phyloP scores from a whole-genome alignment of 106 monocot species.

The Allium cepa region DNA sequence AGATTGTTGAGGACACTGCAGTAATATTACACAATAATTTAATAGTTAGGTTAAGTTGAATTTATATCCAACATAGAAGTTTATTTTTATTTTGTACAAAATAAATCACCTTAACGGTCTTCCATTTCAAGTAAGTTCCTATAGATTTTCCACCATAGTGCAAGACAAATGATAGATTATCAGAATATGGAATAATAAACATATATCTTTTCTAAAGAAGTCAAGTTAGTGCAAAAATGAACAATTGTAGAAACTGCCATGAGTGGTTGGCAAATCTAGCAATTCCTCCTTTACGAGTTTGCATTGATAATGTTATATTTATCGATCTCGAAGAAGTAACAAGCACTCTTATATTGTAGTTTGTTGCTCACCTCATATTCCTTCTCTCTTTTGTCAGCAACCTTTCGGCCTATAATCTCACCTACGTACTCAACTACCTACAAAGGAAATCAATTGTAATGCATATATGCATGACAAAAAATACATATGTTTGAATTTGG shows the following conservation, averaged over 20 bases:
- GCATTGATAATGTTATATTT: constrained; percentile 94
- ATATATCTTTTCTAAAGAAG: background rate
- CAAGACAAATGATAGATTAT: background rate
- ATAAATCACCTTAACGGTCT: no score
- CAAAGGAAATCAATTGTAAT: constrained; percentile 3
- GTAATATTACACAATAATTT: no score
- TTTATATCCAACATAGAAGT: no score
- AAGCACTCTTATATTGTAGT: constrained; percentile 91
- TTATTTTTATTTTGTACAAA: no score
- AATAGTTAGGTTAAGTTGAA: no score
- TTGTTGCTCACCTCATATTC: constrained; percentile 79
- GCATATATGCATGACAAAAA: no score
- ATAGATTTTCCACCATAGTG: no score
- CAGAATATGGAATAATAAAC: background rate
- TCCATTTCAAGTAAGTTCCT: no score
- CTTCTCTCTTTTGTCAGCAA: constrained; percentile 89
- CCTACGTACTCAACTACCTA: constrained; percentile 98
- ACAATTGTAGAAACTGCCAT: constrained; percentile 88
- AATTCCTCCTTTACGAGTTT: constrained; percentile 89
- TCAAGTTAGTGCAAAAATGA: no score
- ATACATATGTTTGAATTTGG: no score
- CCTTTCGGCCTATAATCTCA: no score
- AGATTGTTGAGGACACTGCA: no score
- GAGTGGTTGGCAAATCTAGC: constrained; percentile 97
- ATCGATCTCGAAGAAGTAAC: constrained; percentile 96